These are phyloP conservation scores for Kazachstania viticola DNA, from an alignment of 805 yeast species.

Conservation along the genomic window DNA sequence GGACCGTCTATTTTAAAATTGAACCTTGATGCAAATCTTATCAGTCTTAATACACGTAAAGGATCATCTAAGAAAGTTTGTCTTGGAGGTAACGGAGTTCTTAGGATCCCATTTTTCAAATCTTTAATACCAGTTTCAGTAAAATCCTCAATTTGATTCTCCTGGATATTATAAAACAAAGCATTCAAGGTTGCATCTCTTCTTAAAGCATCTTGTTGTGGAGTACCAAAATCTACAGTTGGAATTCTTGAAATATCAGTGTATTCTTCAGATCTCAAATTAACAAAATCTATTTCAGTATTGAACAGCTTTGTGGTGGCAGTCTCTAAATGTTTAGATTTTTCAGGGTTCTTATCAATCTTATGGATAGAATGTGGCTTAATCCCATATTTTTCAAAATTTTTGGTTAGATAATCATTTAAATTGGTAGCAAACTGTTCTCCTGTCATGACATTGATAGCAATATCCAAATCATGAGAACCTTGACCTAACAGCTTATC, in stretches of 20 bases:
- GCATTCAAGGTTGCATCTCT: slow-evolving; percentile 96
- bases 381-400: slow-evolving; percentile 24
- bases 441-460: slow-evolving; percentile 76
- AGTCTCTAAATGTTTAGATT: slow-evolving; percentile 92
- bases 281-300: slow-evolving; percentile 87
- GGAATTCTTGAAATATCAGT: slow-evolving; percentile 84
- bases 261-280: slow-evolving; percentile 78
- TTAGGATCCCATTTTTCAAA: slow-evolving; percentile 51
- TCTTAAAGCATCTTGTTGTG: slow-evolving; percentile 80
- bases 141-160: slow-evolving; percentile 67
- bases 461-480: slow-evolving; percentile 85
- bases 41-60: slow-evolving; percentile 69
- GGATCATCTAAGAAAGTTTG: slow-evolving; percentile 93
- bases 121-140: slow-evolving; percentile 71
- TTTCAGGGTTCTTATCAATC: slow-evolving; percentile 87
- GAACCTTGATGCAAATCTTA: slow-evolving; percentile 77
- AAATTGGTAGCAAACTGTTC: slow-evolving; percentile 69
- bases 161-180: slow-evolving; percentile 69
- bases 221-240: slow-evolving; percentile 70
- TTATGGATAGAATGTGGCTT: slow-evolving; percentile 48
- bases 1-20: slow-evolving; percentile 51
- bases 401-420: slow-evolving; percentile 34
- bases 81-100: slow-evolving; percentile 81
- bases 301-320: slow-evolving; percentile 83
- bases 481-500: slow-evolving; percentile 76